Evolutionary conservation across 1,284 basidiomycete species (phyloP).

Genomic region (Wolfiporia cocos): DNA sequence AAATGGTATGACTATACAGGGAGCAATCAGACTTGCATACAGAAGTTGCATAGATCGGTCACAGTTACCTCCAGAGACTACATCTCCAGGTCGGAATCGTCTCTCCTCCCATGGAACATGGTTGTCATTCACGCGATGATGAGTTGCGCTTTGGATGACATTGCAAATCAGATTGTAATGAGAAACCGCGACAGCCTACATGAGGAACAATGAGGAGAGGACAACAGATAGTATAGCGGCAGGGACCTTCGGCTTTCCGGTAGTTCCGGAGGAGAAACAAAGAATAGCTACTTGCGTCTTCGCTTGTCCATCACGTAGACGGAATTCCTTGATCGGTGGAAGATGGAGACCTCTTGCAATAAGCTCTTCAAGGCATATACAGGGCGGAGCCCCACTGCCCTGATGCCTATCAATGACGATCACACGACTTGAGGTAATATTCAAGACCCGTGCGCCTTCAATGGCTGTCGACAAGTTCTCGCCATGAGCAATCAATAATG

Average conservation of each 20-base stretch:
- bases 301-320: conserved; percentile 51
- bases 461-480: conserved; percentile 40
- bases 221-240: background rate
- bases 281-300: conserved; percentile 64
- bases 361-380: conserved; percentile 41
- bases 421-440: conserved; percentile 44
- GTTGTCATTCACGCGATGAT: conserved; percentile 39
- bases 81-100: conserved; percentile 49
- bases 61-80: conserved; percentile 41
- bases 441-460: conserved; percentile 37
- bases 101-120: conserved; percentile 20
- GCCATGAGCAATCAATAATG: conserved; percentile 49
- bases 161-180: conserved; percentile 66
- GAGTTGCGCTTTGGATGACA: conserved; percentile 48
- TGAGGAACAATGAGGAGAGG: background rate
- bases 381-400: background rate
- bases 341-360: conserved; percentile 41
- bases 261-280: conserved; percentile 74
- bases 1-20: conserved; percentile 20
- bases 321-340: conserved; percentile 36
- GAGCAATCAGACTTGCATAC: background rate
- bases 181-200: conserved; percentile 61
- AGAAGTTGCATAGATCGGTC: background rate
- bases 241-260: conserved; percentile 67
- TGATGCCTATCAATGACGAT: conserved; percentile 37